Evolutionary conservation across 2,329 filamentous ascomycete species (phyloP).

Genomic region (Thelonectria discophora): DNA sequence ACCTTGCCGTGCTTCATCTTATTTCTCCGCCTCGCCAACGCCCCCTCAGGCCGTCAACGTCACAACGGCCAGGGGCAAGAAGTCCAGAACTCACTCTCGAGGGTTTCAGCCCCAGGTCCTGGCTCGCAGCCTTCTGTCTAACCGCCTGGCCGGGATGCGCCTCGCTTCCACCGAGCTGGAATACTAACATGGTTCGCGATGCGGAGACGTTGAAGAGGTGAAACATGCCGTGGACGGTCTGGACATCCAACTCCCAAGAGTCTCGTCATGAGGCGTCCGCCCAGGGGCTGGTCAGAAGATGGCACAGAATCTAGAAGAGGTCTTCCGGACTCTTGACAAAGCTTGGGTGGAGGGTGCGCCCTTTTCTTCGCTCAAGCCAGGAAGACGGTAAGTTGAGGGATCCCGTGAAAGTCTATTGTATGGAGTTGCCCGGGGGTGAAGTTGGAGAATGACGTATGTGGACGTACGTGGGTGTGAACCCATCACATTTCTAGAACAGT

Average conservation of each 20-base stretch:
- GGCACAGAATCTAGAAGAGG: slow-evolving; percentile 26
- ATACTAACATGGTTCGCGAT: slow-evolving; percentile 15
- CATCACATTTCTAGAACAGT: slow-evolving; percentile 35
- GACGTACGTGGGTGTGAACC: not conserved
- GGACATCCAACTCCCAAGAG: slow-evolving; percentile 14
- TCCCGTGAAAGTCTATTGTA: slow-evolving; percentile 32
- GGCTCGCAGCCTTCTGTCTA: slow-evolving; percentile 10
- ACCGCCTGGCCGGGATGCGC: slow-evolving; percentile 7
- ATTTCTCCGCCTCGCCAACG: slow-evolving; percentile 10
- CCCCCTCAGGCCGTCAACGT: not conserved
- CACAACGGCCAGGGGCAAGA: not conserved
- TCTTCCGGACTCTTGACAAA: slow-evolving; percentile 30
- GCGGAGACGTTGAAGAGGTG: slow-evolving; percentile 24
- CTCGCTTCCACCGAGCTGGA: slow-evolving; percentile 11
- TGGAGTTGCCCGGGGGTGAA: slow-evolving; percentile 21
- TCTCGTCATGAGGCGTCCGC: slow-evolving; percentile 15
- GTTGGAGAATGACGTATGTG: not conserved
- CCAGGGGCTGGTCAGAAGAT: slow-evolving; percentile 7
- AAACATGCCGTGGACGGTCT: slow-evolving; percentile 27
- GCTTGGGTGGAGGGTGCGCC: slow-evolving; percentile 27
- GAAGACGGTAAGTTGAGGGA: slow-evolving; percentile 35
- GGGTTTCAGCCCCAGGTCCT: slow-evolving; percentile 1
- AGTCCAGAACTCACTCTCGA: not conserved
- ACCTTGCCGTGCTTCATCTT: not conserved
- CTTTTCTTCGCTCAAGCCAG: slow-evolving; percentile 17